Percentiles rank a stretch among this genome's conserved stretches.
Conservation (phyloP, 2,329 filamentous ascomycete species). For the Alternaria panax region DNA sequence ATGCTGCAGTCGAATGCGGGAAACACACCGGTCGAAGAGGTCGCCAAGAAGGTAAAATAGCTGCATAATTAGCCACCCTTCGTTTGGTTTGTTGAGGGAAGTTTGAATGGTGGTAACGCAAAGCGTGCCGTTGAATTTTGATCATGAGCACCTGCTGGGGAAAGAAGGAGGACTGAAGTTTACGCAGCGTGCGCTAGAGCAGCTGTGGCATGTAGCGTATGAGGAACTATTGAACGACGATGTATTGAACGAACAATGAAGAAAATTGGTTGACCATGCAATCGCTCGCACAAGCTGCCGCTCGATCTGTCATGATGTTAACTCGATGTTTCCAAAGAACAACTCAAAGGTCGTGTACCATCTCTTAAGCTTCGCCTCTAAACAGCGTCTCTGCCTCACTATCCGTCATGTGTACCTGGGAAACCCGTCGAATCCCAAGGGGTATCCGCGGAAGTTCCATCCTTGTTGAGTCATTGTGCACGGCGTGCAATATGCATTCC, state of each 20-base stretch:
- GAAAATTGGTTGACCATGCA: neutral
- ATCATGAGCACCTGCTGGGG: neutral
- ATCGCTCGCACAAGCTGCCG: neutral
- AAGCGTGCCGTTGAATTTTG: neutral
- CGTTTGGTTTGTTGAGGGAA: neutral
- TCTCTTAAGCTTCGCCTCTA: neutral
- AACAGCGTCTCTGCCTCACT: neutral
- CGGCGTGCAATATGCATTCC: constrained; percentile 5
- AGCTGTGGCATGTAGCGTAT: neutral
- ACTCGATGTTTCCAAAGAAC: neutral
- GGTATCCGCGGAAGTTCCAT: constrained; percentile 15
- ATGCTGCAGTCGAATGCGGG: constrained; percentile 19
- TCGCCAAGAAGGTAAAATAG: constrained; percentile 21
- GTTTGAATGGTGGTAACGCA: neutral
- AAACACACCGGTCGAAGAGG: constrained; percentile 14
- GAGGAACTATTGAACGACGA: neutral
- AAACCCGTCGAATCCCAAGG: neutral
- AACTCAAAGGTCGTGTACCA: neutral
- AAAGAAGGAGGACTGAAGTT: neutral
- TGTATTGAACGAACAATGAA: neutral
- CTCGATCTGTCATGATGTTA: neutral
- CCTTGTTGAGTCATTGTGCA: constrained; percentile 5
- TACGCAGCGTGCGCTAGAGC: neutral
- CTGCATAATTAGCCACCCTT: neutral
- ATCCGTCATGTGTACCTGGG: neutral